Evolutionary conservation across 2,329 filamentous ascomycete genomes (phyloP), one percentile per base, ranked within the genome.

Genomic region (Penicillium italicum): DNA sequence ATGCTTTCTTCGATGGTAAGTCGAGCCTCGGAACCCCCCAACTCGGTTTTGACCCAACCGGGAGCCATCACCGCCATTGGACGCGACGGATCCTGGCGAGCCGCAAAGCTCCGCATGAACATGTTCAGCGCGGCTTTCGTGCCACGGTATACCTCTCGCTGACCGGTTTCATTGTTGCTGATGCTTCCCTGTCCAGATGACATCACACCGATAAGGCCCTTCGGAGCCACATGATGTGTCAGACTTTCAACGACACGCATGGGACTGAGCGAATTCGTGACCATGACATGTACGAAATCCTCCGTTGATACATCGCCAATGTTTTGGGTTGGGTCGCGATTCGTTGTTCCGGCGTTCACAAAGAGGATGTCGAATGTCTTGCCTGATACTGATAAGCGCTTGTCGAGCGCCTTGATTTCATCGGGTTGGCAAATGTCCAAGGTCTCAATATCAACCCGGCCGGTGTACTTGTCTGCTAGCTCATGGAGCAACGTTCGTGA

Each of bases 121-220:
- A 50, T 50, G 10, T 50, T 50, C 5, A 50, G 28, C 28, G 47
- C 47, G 0, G 47, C 47, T 24, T 50, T 50, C 10, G 47, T 50
- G 16, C 47, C 47, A 5, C 47, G 47, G n/a, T 50, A 50, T 11
- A 50, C 34, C 26, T 50, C 47, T 42, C 47, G 24, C 6, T 24
- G 47, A 22, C 47, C 47, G 3, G 47, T 50, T 24, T 50, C 47
- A 18, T 50, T 50, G 36, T 50, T 50, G 47, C 36, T 50, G 14
- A 50, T 42, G 26, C 47, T 50, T 42, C 47, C 47, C 30, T 50
- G 47, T 33, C 47, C 47, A 30, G 47, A 50, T 8, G 47, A 50
- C 37, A 50, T 50, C n/a, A 50, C 47, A 12, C 47, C 47, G 9
- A 50, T 42, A 11, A 50, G 47, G 24, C 47, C 47, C 1, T n/a